These are phyloP conservation scores for Leersia perrieri DNA, from an alignment of 176 grass and related monocot genomes.

Conservation along the genomic window DNA sequence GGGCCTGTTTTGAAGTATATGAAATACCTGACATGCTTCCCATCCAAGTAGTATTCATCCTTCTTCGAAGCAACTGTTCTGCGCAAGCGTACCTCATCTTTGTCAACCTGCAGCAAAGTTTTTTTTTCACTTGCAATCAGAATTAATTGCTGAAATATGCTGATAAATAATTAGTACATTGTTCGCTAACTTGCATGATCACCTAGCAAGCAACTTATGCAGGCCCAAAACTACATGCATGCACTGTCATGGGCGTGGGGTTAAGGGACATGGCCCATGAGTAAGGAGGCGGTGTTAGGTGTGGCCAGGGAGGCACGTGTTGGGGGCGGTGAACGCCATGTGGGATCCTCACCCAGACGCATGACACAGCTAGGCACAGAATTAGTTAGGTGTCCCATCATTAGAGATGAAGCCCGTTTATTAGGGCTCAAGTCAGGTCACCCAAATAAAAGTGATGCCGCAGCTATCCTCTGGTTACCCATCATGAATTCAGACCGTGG, in stretches of 20 bases:
- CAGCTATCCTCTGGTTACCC: background rate
- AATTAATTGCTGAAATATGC: background rate
- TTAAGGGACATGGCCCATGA: background rate
- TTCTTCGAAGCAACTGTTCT: constrained; percentile 91
- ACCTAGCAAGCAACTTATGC: background rate
- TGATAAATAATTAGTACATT: background rate
- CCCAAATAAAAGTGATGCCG: background rate
- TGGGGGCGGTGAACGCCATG: too few species aligned
- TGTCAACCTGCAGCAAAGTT: constrained; percentile 71
- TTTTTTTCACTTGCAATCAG: constrained; percentile 10
- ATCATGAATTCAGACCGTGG: background rate
- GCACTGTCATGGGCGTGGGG: background rate
- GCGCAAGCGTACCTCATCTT: constrained; percentile 89
- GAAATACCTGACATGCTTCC: constrained; percentile 84
- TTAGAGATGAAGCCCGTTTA: background rate
- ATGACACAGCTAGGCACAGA: background rate
- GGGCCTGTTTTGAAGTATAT: constrained; percentile 25
- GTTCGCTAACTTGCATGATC: background rate
- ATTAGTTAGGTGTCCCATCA: background rate
- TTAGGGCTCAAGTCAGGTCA: background rate
- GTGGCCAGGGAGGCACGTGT: background rate
- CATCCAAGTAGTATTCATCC: constrained; percentile 97
- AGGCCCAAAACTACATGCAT: background rate
- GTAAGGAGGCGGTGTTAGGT: too few species aligned
- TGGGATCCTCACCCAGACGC: background rate